These are phyloP conservation scores for Beauveria pseudobassiana DNA, from an alignment of 2,329 filamentous ascomycete species.

Conservation along the genomic window DNA sequence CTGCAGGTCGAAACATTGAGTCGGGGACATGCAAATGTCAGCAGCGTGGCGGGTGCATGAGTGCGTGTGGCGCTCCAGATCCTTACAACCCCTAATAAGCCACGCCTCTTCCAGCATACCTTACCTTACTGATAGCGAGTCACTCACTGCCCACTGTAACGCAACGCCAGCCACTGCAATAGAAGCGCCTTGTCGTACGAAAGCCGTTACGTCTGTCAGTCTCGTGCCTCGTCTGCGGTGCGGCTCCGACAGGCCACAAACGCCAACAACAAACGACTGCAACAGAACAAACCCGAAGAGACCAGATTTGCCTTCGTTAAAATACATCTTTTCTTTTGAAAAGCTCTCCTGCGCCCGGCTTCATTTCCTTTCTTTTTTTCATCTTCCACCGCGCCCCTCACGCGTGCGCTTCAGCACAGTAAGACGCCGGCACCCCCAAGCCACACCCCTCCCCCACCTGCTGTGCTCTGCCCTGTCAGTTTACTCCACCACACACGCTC, in stretches of 20 bases:
- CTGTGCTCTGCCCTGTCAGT: not conserved
- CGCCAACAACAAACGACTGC: not conserved
- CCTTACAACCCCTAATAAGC: not conserved
- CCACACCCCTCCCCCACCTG: not conserved
- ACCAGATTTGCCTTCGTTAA: not conserved
- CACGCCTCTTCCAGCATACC: not conserved
- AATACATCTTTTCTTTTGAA: not conserved
- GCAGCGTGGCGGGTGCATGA: not conserved
- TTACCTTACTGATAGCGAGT: too few species aligned
- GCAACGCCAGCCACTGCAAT: too few species aligned
- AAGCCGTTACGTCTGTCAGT: too few species aligned
- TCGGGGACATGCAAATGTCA: not conserved
- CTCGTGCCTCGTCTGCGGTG: too few species aligned
- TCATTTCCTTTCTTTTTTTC: not conserved
- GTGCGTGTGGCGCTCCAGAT: not conserved
- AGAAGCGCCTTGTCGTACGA: too few species aligned
- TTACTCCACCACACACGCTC: slow-evolving; percentile 2
- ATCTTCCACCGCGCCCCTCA: not conserved
- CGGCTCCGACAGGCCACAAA: not conserved
- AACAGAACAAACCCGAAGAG: not conserved
- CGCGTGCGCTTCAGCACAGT: not conserved
- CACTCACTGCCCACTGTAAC: not conserved
- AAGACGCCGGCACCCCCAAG: not conserved
- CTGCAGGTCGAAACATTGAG: slow-evolving; percentile 1
- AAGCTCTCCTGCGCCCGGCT: not conserved